phyloP scores from a whole-genome alignment of 2,329 filamentous ascomycete species.

The Beauveria varroae region DNA sequence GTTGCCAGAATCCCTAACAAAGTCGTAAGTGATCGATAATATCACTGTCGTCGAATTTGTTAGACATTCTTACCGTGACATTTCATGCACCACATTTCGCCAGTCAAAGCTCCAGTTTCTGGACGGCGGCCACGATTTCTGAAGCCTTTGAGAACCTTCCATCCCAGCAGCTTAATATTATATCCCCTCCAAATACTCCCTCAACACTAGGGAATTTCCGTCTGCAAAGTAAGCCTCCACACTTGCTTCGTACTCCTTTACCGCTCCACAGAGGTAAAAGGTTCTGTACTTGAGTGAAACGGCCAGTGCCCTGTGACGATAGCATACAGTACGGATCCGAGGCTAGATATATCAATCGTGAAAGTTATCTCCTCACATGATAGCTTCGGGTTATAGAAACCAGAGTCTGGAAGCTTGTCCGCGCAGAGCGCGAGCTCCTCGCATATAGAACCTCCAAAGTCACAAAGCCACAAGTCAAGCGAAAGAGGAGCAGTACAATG shows the following conservation, averaged over 20 bases:
- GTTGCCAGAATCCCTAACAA: not conserved
- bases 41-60: not conserved
- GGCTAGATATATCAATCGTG: slow-evolving; percentile 15
- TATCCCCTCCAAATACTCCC: slow-evolving; percentile 1
- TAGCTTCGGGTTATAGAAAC: slow-evolving; percentile 15
- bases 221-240: slow-evolving; percentile 12
- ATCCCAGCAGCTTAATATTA: not conserved
- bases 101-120: not conserved
- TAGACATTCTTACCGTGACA: not conserved
- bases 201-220: slow-evolving; percentile 11
- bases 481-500: slow-evolving; percentile 16
- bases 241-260: slow-evolving; percentile 12
- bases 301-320: slow-evolving; percentile 16
- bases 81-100: not conserved
- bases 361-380: slow-evolving; percentile 1
- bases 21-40: not conserved
- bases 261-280: slow-evolving; percentile 13
- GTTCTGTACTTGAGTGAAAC: not conserved
- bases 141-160: not conserved
- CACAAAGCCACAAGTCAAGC: slow-evolving; percentile 24
- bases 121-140: not conserved
- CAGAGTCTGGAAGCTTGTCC: slow-evolving; percentile 12
- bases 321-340: slow-evolving; percentile 16
- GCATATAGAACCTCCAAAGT: slow-evolving; percentile 25
- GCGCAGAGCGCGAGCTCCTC: slow-evolving; percentile 19